Evolutionary conservation across 177 flowering plant genomes (phyloP), one percentile per base, ranked within the genome.

Genomic region (Vitis hybrid): DNA sequence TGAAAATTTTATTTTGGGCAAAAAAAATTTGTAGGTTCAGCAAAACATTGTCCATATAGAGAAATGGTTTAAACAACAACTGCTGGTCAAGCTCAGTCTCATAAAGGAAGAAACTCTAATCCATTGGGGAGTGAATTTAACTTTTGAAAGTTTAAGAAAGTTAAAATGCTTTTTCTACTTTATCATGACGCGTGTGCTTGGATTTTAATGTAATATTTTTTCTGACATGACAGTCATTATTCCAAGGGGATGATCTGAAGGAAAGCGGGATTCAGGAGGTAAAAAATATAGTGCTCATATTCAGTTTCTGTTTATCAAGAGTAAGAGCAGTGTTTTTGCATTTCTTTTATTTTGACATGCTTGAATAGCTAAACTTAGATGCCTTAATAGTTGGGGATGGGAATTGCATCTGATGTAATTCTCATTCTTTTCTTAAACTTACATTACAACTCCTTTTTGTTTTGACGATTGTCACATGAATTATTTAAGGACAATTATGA

Each of bases 261-360:
- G 87, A 89, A 70, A 73, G 79, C 64, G 86, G 82, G 60, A 95
- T 95, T 72, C 86, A 88, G 75, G 99, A 95, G 99, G 98, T 93
- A 90, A 81, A 63, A 71, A 49, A 58, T 1, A 15, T 66, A 14
- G 51, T 62, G 23, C 17, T n/a, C 49, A n/a, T 17, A 49, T 15
- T 13, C 51, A 23, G 48, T 18, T 34, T 15, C 11, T 26, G 26
- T 65, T 30, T 51, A 51, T 45, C 56, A 23, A 48, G 49, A 66
- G 6, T 30, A 34, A 15, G 49, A 57, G 10, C 30, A 26, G 30
- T 26, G 30, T 26, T 26, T 26, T 26, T 26, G 30, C 5, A 49
- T 3, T 56, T 65, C 4, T 18, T 50, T 11, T 21, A 6, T 2
- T 51, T 51, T 21, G 19, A 50, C 56, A 26, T 32, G 49, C 2